Evolutionary conservation across 306 rosid species (phyloP).

Genomic region (Prunus mume): DNA sequence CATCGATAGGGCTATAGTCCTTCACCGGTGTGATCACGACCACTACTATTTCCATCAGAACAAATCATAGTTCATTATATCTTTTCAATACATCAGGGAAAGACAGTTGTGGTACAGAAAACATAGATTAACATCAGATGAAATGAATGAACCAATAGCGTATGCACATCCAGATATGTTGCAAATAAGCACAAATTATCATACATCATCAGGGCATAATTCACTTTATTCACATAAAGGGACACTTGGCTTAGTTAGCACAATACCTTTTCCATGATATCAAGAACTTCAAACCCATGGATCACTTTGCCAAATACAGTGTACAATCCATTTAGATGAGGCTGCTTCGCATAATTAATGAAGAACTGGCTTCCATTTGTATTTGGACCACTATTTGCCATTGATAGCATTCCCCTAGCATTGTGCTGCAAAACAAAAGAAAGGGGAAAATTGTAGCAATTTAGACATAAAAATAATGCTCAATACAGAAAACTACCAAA

Average conservation of each 20-base stretch:
- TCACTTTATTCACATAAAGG: not conserved
- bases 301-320: slow-evolving; percentile 89
- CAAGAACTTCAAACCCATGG: slow-evolving; percentile 97
- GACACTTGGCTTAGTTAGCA: not conserved
- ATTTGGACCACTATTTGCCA: slow-evolving; percentile 97
- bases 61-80: not conserved
- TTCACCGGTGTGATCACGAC: too few species aligned
- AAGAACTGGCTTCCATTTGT: slow-evolving; percentile 98
- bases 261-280: slow-evolving; percentile 94
- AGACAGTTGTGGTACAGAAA: not conserved
- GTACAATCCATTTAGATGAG: slow-evolving; percentile 84
- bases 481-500: not conserved
- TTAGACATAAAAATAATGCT: not conserved
- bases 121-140: not conserved
- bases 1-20: not conserved
- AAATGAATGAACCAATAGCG: not conserved
- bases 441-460: not conserved
- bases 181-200: not conserved
- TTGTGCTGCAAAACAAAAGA: slow-evolving; percentile 57
- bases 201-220: not conserved
- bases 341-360: slow-evolving; percentile 73
- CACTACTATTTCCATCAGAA: not conserved
- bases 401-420: slow-evolving; percentile 84
- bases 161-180: not conserved
- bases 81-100: not conserved